A percentile compares a stretch with the other conserved stretches of the same genome.
phyloP scores from a whole-genome alignment of 768 basidiomycete species.

The Leccinum uliginosum region DNA sequence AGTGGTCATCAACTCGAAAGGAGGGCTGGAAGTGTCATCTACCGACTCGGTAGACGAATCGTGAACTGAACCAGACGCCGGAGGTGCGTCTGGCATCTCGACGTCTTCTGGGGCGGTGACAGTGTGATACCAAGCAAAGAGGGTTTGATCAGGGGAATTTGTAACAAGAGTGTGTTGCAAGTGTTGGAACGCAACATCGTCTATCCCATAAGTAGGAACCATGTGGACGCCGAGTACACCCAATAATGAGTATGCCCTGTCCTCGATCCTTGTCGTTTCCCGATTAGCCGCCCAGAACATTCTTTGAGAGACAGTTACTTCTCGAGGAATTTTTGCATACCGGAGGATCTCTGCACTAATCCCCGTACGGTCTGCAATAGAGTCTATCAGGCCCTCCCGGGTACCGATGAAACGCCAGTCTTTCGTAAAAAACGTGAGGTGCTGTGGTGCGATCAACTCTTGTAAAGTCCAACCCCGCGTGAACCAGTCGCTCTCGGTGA shows the following conservation, averaged over 20 bases:
- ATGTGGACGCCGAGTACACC: slow-evolving; percentile 23
- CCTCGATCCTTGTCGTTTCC: slow-evolving; percentile 23
- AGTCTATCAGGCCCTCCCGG: slow-evolving; percentile 9
- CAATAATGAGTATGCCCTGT: slow-evolving; percentile 29
- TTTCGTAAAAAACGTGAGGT: slow-evolving; percentile 24
- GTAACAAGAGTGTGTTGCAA: slow-evolving; percentile 23
- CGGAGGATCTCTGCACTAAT: slow-evolving; percentile 16
- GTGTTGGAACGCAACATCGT: slow-evolving; percentile 19
- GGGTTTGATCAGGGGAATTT: slow-evolving; percentile 21
- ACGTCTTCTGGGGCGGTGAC: slow-evolving; percentile 6
- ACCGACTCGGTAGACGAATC: not conserved
- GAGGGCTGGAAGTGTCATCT: not conserved
- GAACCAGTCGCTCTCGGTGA: slow-evolving; percentile 29
- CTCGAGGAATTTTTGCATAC: slow-evolving; percentile 2
- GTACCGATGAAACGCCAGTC: slow-evolving; percentile 22
- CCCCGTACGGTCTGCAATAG: slow-evolving; percentile 14
- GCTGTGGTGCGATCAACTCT: slow-evolving; percentile 28
- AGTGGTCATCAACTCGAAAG: not conserved
- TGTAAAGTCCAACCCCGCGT: slow-evolving; percentile 30
- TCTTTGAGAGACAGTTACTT: slow-evolving; percentile 19
- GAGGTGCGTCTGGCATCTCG: slow-evolving; percentile 6
- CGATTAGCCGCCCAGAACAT: slow-evolving; percentile 28
- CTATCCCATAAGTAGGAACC: slow-evolving; percentile 24
- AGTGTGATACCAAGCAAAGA: slow-evolving; percentile 25
- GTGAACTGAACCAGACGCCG: not conserved